phyloP scores from a whole-genome alignment of 202 grass and related monocot genomes.

The Zoysia matrella region DNA sequence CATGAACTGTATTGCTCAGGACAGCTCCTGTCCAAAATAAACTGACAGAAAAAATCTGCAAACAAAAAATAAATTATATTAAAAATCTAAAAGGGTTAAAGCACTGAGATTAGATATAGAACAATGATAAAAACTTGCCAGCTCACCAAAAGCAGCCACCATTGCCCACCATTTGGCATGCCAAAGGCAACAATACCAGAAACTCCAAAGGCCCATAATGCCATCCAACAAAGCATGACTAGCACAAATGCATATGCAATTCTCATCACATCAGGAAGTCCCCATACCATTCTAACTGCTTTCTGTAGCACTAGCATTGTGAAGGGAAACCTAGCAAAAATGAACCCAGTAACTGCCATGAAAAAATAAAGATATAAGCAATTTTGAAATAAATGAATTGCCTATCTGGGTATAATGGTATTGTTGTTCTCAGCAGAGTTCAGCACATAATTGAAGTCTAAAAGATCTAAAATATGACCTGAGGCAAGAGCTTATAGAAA shows the following conservation, averaged over 20 bases:
- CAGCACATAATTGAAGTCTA: conserved; percentile 1
- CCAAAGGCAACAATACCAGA: conserved; percentile 81
- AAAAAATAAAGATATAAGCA: conserved; percentile 28
- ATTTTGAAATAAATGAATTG: conserved; percentile 31
- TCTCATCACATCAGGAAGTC: conserved; percentile 78
- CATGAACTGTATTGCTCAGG: conserved; percentile 95
- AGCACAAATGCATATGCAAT: conserved; percentile 84
- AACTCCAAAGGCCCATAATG: conserved; percentile 92
- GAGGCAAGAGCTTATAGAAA: background rate
- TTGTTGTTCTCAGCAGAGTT: conserved; percentile 1
- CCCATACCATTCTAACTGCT: conserved; percentile 88
- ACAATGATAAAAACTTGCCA: conserved; percentile 73
- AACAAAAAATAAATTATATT: conserved; percentile 24
- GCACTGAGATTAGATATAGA: conserved; percentile 32
- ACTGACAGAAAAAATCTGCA: conserved; percentile 90
- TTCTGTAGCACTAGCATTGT: conserved; percentile 96
- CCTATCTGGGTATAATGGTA: conserved; percentile 1
- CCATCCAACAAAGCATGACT: conserved; percentile 92
- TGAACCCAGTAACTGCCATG: conserved; percentile 31
- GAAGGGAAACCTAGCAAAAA: conserved; percentile 88
- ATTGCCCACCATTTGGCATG: conserved; percentile 81
- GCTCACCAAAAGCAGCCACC: conserved; percentile 99
- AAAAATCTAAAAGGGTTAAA: conserved; percentile 15
- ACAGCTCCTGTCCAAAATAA: conserved; percentile 98
- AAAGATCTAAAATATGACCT: background rate